Conservation (phyloP, 192 early-diverging fungal species). For the Gonapodya sp. region DNA sequence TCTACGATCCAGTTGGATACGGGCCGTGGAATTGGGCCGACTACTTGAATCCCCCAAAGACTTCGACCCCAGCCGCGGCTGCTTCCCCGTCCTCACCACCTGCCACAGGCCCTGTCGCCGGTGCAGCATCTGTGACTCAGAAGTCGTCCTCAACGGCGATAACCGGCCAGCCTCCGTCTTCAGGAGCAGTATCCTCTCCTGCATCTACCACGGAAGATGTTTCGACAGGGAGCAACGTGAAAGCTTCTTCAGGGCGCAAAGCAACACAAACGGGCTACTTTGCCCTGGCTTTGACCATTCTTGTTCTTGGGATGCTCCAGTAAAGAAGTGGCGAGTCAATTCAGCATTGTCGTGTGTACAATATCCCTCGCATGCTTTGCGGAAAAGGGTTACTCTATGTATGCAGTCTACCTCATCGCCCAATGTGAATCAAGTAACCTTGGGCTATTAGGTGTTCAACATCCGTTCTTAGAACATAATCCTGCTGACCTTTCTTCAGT, state of each 20-base stretch:
- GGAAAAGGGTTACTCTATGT: too few species aligned
- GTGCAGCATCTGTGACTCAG: neutral
- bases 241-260: too few species aligned
- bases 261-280: too few species aligned
- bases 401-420: conserved; percentile 18
- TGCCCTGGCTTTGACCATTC: too few species aligned
- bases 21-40: neutral
- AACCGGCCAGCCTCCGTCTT: too few species aligned
- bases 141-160: too few species aligned
- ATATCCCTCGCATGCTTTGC: too few species aligned
- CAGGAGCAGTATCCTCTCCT: neutral
- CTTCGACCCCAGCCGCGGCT: neutral
- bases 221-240: too few species aligned
- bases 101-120: neutral
- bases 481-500: conserved; percentile 70
- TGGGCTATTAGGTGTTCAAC: conserved; percentile 78
- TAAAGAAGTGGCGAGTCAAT: too few species aligned
- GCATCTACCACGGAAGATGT: neutral
- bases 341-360: too few species aligned
- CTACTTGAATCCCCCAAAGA: neutral
- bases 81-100: neutral
- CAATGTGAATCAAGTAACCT: conserved; percentile 74
- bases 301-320: too few species aligned
- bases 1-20: neutral
- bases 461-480: conserved; percentile 76